phyloP scores from a whole-genome alignment of 2,329 filamentous ascomycete genomes.

The Aspergillus sp. region DNA sequence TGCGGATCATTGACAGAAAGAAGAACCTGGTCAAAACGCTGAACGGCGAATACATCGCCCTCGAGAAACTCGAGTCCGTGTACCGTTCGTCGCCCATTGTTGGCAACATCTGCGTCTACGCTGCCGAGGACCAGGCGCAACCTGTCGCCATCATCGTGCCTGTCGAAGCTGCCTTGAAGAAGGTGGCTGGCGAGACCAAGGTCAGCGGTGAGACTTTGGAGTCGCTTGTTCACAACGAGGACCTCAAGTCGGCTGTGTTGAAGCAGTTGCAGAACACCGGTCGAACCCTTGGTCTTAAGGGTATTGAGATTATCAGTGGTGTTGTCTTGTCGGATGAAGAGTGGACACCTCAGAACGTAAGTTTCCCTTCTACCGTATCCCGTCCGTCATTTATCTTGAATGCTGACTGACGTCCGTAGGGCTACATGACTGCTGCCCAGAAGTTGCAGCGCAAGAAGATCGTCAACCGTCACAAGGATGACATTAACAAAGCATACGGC shows the following conservation, averaged over 20 bases:
- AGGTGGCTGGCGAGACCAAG: constrained; percentile 50
- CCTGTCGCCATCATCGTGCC: constrained; percentile 75
- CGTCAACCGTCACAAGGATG: constrained; percentile 53
- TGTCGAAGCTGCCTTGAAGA: constrained; percentile 50
- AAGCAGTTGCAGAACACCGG: constrained; percentile 35
- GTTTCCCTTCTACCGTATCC: constrained; percentile 9
- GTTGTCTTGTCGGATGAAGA: constrained; percentile 41
- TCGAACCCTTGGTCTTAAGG: constrained; percentile 28
- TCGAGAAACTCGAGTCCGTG: constrained; percentile 90
- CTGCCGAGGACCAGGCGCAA: constrained; percentile 64
- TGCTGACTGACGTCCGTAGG: constrained; percentile 39
- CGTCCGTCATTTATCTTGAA: neutral
- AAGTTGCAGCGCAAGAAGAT: constrained; percentile 67
- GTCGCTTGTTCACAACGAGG: constrained; percentile 53
- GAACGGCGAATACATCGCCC: constrained; percentile 91
- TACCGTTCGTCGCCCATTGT: constrained; percentile 77
- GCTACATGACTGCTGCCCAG: constrained; percentile 62
- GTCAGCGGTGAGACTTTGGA: constrained; percentile 60
- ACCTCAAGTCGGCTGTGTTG: constrained; percentile 35
- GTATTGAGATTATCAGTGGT: constrained; percentile 39
- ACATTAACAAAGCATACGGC: constrained; percentile 57
- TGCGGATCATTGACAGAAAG: constrained; percentile 88
- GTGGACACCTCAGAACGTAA: constrained; percentile 39
- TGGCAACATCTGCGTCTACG: constrained; percentile 81
- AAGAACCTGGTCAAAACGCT: constrained; percentile 97